A percentile compares a stretch with the other conserved stretches of the same genome.
Evolutionary conservation across 306 rosid species (phyloP).

Genomic region (Cyamopsis tetragonoloba): DNA sequence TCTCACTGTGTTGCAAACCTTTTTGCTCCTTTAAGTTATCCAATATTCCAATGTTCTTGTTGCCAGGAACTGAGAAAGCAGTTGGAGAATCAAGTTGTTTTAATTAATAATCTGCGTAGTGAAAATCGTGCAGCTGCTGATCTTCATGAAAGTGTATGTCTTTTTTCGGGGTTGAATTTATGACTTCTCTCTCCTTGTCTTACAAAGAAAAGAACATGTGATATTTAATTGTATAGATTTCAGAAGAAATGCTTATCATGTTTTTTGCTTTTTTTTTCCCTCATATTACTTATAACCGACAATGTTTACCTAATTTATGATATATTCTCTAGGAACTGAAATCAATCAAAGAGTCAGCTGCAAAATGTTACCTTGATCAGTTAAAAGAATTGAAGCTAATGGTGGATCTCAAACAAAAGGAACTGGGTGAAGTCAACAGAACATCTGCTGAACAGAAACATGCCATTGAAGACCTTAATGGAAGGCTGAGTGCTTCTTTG

Average conservation of each 20-base stretch:
- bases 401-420: conserved; percentile 70
- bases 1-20: neutral
- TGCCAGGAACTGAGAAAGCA: conserved; percentile 92
- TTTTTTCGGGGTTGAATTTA: too few relatives aligned
- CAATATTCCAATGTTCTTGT: too few relatives aligned
- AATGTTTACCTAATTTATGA: neutral
- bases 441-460: conserved; percentile 70
- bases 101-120: conserved; percentile 50
- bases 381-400: conserved; percentile 52
- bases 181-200: conserved; percentile 4
- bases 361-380: conserved; percentile 63
- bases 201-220: neutral
- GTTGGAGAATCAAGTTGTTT: conserved; percentile 71
- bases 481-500: conserved; percentile 70
- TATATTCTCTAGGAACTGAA: conserved; percentile 60
- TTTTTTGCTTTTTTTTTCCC: too few relatives aligned
- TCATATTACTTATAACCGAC: neutral
- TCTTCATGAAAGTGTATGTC: conserved; percentile 69
- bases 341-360: conserved; percentile 57
- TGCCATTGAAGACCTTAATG: conserved; percentile 72
- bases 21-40: too few relatives aligned
- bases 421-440: conserved; percentile 54
- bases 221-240: conserved; percentile 16
- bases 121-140: conserved; percentile 61
- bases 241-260: conserved; percentile 10